Evolutionary conservation across 2,329 filamentous ascomycete genomes (phyloP).

Genomic region (Fusarium avenaceum): DNA sequence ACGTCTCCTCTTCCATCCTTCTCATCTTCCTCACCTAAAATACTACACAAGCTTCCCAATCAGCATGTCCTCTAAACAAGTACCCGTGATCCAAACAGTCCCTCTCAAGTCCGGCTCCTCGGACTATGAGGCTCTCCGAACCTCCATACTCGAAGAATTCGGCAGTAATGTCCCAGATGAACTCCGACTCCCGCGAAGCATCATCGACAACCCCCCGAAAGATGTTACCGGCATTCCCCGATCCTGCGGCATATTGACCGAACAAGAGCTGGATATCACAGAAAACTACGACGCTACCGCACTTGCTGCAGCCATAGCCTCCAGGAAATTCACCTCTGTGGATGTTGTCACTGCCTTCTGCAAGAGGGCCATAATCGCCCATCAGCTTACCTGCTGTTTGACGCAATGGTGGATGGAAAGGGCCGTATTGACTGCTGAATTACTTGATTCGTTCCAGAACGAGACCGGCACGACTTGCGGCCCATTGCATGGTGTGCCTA

Average conservation of each 20-base stretch:
- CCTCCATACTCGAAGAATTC: conserved; percentile 8
- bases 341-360: conserved; percentile 63
- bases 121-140: conserved; percentile 2
- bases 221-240: conserved; percentile 30
- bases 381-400: conserved; percentile 67
- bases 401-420: conserved; percentile 65
- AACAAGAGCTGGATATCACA: conserved; percentile 63
- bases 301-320: conserved; percentile 57
- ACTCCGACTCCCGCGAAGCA: background rate
- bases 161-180: background rate
- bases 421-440: conserved; percentile 58
- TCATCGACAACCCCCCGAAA: conserved; percentile 28
- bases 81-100: background rate
- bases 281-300: conserved; percentile 59
- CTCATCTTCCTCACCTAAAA: too few species aligned
- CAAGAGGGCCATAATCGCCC: conserved; percentile 66
- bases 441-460: conserved; percentile 59
- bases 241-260: conserved; percentile 59
- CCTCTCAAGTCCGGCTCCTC: background rate
- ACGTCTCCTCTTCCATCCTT: too few species aligned
- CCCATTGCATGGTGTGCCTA: conserved; percentile 45
- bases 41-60: too few species aligned
- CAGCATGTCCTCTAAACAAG: conserved; percentile 2
- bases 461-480: conserved; percentile 50
- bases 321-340: conserved; percentile 54